Conservation (phyloP, 352 stramenopile genomes). For the Hyphochytrium catenoides region DNA sequence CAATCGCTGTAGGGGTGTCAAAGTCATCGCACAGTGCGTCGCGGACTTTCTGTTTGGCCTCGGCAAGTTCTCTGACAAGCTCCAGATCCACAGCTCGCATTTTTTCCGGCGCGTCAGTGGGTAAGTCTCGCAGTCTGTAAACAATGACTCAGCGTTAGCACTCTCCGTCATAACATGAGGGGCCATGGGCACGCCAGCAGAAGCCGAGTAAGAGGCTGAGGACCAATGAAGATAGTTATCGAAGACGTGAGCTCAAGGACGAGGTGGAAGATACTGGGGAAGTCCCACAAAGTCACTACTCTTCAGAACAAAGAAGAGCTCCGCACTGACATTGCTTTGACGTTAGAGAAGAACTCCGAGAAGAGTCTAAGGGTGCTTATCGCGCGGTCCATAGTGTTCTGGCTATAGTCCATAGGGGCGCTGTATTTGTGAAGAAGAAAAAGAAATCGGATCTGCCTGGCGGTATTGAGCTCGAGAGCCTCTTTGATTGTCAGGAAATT, state of each 20-base stretch:
- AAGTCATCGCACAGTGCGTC: conserved; percentile 61
- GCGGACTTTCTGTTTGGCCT: conserved; percentile 51
- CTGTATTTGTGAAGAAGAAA: conserved; percentile 87
- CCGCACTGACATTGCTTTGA: conserved; percentile 45
- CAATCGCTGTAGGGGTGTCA: conserved; percentile 58
- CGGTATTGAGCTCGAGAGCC: conserved; percentile 44
- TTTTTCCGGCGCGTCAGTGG: conserved; percentile 46
- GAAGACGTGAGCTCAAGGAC: no score
- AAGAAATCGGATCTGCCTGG: conserved; percentile 53
- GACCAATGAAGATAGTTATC: no score
- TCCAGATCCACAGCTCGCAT: conserved; percentile 42
- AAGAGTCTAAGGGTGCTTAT: conserved; percentile 69
- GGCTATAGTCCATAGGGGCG: conserved; percentile 76
- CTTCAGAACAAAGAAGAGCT: no score
- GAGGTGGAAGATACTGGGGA: no score
- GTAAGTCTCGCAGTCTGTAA: conserved; percentile 40
- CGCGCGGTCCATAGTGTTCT: conserved; percentile 78
- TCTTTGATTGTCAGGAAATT: conserved; percentile 96
- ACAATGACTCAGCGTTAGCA: no score
- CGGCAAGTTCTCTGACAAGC: conserved; percentile 28
- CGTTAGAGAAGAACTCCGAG: conserved; percentile 77
- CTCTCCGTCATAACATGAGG: no score
- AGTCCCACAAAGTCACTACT: no score
- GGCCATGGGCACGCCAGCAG: no score
- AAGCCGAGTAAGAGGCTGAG: no score